These are phyloP conservation scores for Arabidopsis arenosa DNA, from an alignment of 345 rosid species.

Conservation along the genomic window DNA sequence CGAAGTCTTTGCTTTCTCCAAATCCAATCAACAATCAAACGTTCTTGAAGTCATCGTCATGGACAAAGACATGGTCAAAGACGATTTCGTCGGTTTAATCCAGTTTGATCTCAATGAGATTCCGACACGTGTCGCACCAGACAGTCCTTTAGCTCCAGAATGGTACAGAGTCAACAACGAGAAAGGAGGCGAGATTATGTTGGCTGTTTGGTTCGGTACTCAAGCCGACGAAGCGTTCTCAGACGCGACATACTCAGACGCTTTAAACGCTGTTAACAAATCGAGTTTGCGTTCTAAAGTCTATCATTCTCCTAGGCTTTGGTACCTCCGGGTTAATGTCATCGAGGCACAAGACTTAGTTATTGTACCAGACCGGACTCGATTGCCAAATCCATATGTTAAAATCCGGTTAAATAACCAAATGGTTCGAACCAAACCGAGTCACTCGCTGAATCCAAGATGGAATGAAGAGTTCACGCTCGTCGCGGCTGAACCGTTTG, in stretches of 20 bases:
- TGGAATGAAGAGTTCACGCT: constrained; percentile 94
- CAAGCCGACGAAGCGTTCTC: constrained; percentile 97
- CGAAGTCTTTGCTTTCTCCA: constrained; percentile 88
- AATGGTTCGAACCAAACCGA: constrained; percentile 64
- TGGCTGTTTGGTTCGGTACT: constrained; percentile 95
- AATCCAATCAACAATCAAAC: constrained; percentile 69
- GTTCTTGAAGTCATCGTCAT: constrained; percentile 68
- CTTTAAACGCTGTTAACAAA: constrained; percentile 57
- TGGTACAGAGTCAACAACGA: constrained; percentile 85
- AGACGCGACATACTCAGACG: constrained; percentile 90
- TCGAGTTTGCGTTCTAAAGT: constrained; percentile 76
- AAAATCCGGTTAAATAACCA: constrained; percentile 75
- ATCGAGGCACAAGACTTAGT: constrained; percentile 89
- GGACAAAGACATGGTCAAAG: constrained; percentile 79
- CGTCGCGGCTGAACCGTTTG: constrained; percentile 93
- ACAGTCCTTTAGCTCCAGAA: constrained; percentile 94
- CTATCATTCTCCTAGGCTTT: constrained; percentile 88
- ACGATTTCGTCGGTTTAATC: constrained; percentile 75
- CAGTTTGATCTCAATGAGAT: constrained; percentile 70
- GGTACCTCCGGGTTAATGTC: constrained; percentile 86
- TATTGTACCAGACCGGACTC: constrained; percentile 55
- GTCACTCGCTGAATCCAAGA: constrained; percentile 64
- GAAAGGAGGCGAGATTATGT: constrained; percentile 79
- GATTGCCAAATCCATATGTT: constrained; percentile 70
- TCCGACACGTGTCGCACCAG: constrained; percentile 78